Conservation (phyloP, 1,284 basidiomycete species). For the Polyporus tsugae region DNA sequence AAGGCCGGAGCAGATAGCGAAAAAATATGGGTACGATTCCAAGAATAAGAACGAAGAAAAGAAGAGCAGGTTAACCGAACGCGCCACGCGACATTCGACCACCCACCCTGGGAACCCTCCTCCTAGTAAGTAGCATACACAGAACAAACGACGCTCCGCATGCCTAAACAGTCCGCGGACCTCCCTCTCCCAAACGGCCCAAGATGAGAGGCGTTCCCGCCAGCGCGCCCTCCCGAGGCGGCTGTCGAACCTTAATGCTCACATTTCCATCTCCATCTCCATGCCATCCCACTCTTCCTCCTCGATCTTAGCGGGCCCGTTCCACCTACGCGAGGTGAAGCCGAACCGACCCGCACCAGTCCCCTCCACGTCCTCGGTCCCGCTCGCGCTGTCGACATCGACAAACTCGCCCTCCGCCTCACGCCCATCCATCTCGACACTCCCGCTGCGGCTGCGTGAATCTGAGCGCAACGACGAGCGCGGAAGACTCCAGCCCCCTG, state of each 20-base stretch:
- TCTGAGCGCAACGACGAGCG: conserved; percentile 57
- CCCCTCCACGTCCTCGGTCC: conserved; percentile 20
- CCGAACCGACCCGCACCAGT: conserved; percentile 33
- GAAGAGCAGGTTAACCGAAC: neutral
- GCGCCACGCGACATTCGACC: neutral
- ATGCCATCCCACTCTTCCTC: conserved; percentile 50
- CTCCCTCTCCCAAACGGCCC: neutral
- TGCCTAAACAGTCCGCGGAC: conserved; percentile 3
- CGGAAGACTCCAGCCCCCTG: conserved; percentile 60
- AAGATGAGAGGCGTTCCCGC: neutral
- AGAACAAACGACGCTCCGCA: neutral
- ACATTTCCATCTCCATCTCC: conserved; percentile 51
- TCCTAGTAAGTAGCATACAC: conserved; percentile 7
- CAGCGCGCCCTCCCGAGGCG: neutral
- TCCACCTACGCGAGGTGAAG: conserved; percentile 40
- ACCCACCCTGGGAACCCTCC: neutral
- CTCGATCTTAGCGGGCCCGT: conserved; percentile 45
- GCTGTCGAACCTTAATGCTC: conserved; percentile 1
- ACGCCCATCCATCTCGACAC: conserved; percentile 46
- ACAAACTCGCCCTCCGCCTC: conserved; percentile 27
- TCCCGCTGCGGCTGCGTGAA: conserved; percentile 47
- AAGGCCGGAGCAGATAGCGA: neutral
- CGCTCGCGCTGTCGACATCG: conserved; percentile 38
- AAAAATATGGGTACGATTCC: conserved; percentile 2
- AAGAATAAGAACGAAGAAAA: neutral